A percentile compares a stretch with the other conserved stretches of the same genome.
These are phyloP conservation scores for Helianthus annuus DNA, from an alignment of 129 eudicot species.

Conservation along the genomic window HanXRQr2.0-SUNRISE NC_035448.2:169166677-169167176, in stretches of 20 bases:
- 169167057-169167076: too few relatives aligned
- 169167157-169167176: background rate
- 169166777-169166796: background rate
- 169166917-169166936: background rate
- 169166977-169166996: too few relatives aligned
- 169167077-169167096: too few relatives aligned
- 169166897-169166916: background rate
- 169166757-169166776: too few relatives aligned
- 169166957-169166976: too few relatives aligned
- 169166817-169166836: background rate
- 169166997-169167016: too few relatives aligned
- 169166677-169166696: too few relatives aligned
- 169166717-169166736: too few relatives aligned
- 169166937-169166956: background rate
- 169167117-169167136: background rate
- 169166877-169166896: background rate
- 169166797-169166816: background rate
- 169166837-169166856: background rate
- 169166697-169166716: too few relatives aligned
- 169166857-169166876: background rate
- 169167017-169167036: too few relatives aligned
- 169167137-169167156: background rate
- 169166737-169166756: background rate
- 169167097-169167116: too few relatives aligned
- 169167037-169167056: too few relatives aligned